Evolutionary conservation across 1,284 basidiomycete species (phyloP), one percentile per base, ranked within the genome.

Genomic region (Amylostereum areolatum): DNA sequence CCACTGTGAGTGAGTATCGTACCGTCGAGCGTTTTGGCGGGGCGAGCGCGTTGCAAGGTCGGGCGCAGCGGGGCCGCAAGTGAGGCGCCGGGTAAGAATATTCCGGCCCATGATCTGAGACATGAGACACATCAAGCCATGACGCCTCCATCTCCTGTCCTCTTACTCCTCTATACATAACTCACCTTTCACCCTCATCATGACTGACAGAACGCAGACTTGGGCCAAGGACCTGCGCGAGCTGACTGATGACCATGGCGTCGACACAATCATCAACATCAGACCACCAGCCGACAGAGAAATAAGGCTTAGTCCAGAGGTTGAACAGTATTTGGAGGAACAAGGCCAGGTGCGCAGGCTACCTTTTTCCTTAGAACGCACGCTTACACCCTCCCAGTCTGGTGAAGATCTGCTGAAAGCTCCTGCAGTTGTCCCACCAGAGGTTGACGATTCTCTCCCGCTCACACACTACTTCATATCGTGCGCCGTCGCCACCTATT

Each of bases 381-480:
- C 18, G n/a, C n/a, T 8, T n/a, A 30, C 39, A 24, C 6, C 6
- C 6, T 44, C 36, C 3, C 54, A 77, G 74, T 61, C 66, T 35
- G 45, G 63, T 10, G 63, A 66, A 5, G 61, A 63, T 1, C 42
- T 79, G 3, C 55, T 74, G 11, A 56, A 56, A 29, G 62, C 61
- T 9, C 72, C 75, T 10, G 59, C 65, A 4, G 55, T 79, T 18
- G 51, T 52, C 8, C 65, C 67, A 4, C 60, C 61, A 1, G 53
- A 60, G 0, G 67, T 73, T 0, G 71, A 74, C 48, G 72, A 76
- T 54, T 64, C 66, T 5, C 59, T 72, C 30, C 77, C 78, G 5
- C 57, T 81, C 30, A 75, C 72, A 5, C 63, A 76, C 51, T 81
- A 82, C 55, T 80, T 77, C 54, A 68, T 82, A 44, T 83, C 80